These are phyloP conservation scores for Rostrohypoxylon terebratum DNA, from an alignment of 495 filamentous ascomycete species.

Conservation along the genomic window DNA sequence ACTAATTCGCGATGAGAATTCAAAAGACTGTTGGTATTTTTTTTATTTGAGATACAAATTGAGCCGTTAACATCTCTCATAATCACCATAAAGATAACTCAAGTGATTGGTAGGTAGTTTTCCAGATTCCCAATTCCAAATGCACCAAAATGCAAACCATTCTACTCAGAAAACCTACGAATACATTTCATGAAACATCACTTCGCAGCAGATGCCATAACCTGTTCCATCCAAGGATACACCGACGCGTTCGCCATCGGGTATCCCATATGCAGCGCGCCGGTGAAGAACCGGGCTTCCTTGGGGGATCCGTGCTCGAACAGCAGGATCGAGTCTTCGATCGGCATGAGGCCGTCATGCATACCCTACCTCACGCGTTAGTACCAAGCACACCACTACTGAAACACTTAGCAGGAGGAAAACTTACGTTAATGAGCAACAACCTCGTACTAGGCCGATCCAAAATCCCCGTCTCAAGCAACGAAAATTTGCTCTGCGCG, in stretches of 20 bases:
- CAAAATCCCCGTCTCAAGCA: constrained; percentile 76
- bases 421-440: constrained; percentile 74
- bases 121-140: neutral
- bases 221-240: constrained; percentile 67
- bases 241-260: constrained; percentile 65
- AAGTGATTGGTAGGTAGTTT: neutral
- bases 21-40: neutral
- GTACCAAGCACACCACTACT: constrained; percentile 22
- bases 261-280: constrained; percentile 74
- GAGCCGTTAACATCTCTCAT: neutral
- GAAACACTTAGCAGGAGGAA: neutral
- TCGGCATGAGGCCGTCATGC: constrained; percentile 78
- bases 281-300: constrained; percentile 74
- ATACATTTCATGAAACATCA: constrained; percentile 30
- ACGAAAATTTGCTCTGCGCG: constrained; percentile 75
- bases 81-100: neutral
- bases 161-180: neutral
- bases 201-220: constrained; percentile 53
- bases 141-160: neutral
- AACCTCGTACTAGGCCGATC: constrained; percentile 71
- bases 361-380: constrained; percentile 63
- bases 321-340: constrained; percentile 77
- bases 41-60: constrained; percentile 1
- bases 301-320: constrained; percentile 79
- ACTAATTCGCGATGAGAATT: neutral